phyloP scores from a whole-genome alignment of 305 asterid genomes.

The Fraxinus sp. region DNA sequence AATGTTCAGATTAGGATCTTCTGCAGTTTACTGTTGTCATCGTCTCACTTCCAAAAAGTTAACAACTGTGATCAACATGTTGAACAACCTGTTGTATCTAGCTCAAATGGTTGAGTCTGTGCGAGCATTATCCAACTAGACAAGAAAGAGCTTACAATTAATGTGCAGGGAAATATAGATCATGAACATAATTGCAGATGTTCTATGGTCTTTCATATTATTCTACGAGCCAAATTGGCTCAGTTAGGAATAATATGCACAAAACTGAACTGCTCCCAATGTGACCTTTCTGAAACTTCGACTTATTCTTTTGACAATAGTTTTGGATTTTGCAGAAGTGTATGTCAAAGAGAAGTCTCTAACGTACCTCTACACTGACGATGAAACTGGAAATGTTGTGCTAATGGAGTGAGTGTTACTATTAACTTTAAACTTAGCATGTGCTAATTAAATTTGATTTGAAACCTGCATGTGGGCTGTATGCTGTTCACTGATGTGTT shows the following conservation, averaged over 20 bases:
- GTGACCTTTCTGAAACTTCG: slow-evolving; percentile 19
- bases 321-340: slow-evolving; percentile 54
- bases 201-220: neutral
- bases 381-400: slow-evolving; percentile 70
- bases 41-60: neutral
- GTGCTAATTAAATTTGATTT: slow-evolving; percentile 10
- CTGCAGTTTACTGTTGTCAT: neutral
- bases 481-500: slow-evolving; percentile 18
- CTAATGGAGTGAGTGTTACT: slow-evolving; percentile 77
- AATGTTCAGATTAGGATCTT: neutral
- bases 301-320: neutral
- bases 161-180: slow-evolving; percentile 15
- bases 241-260: neutral
- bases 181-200: slow-evolving; percentile 3
- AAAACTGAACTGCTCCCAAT: slow-evolving; percentile 8
- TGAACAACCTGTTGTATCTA: slow-evolving; percentile 2
- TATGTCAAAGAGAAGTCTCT: slow-evolving; percentile 67
- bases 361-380: slow-evolving; percentile 82
- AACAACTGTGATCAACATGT: neutral
- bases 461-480: slow-evolving; percentile 5
- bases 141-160: neutral
- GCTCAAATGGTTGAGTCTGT: slow-evolving; percentile 12
- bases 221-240: neutral
- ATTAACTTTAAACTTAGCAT: slow-evolving; percentile 5
- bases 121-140: neutral